Percentiles rank a stretch among this genome's conserved stretches.
These are phyloP conservation scores for Candida labiduridarum DNA, from an alignment of 1,139 yeast species.

Conservation along the genomic window DNA sequence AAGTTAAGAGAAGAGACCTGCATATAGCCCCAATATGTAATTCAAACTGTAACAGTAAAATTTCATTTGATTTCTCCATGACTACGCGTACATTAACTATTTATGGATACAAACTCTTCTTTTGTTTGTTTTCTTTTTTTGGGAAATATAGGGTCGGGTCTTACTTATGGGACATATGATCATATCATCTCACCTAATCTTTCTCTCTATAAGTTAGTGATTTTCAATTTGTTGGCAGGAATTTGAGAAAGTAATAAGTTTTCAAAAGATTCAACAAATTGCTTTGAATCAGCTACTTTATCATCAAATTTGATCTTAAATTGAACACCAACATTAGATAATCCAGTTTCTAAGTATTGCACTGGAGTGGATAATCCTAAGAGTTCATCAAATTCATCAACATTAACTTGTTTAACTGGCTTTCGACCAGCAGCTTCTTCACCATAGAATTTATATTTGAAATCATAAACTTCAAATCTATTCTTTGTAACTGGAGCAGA, in stretches of 20 bases:
- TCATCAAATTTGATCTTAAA: slow-evolving; percentile 46
- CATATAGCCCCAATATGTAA: not conserved
- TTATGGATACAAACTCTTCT: no score
- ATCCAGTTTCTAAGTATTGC: slow-evolving; percentile 4
- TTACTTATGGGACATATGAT: no score
- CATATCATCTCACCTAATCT: not conserved
- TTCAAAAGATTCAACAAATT: slow-evolving; percentile 38
- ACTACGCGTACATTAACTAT: no score
- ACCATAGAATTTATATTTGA: slow-evolving; percentile 29
- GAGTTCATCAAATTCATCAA: slow-evolving; percentile 43
- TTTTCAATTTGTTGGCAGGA: slow-evolving; percentile 25
- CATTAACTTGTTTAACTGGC: slow-evolving; percentile 14
- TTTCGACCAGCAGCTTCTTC: slow-evolving; percentile 11
- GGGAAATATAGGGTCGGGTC: no score
- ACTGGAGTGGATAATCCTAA: slow-evolving; percentile 36
- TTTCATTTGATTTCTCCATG: no score
- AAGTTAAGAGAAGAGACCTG: slow-evolving; percentile 6
- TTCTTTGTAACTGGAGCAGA: slow-evolving; percentile 58
- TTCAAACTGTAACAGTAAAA: no score
- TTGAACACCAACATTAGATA: slow-evolving; percentile 40
- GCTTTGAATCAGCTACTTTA: slow-evolving; percentile 36
- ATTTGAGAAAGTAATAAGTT: slow-evolving; percentile 34
- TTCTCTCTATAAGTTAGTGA: slow-evolving; percentile 10
- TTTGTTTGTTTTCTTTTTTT: no score
- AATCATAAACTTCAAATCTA: slow-evolving; percentile 53